phyloP scores from a whole-genome alignment of 2,329 filamentous ascomycete genomes.

The Clonostachys chloroleuca region DNA sequence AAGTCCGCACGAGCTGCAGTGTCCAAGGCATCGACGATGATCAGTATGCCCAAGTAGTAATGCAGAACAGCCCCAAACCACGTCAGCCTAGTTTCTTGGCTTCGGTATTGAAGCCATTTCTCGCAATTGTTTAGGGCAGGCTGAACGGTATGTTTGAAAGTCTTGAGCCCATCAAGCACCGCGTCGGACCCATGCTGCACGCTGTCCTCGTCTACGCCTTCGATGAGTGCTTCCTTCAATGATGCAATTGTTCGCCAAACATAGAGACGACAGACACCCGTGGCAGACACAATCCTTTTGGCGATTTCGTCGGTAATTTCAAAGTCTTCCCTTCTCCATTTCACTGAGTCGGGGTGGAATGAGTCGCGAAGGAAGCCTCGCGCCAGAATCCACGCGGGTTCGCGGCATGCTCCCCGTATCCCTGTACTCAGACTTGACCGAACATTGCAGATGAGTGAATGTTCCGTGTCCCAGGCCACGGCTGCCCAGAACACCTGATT shows the following conservation, averaged over 20 bases:
- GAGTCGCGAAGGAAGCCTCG: conserved; percentile 3
- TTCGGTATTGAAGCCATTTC: conserved; percentile 3
- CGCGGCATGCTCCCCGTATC: conserved; percentile 7
- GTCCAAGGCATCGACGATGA: conserved; percentile 4
- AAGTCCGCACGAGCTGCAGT: background rate
- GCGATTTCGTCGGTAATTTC: conserved; percentile 2
- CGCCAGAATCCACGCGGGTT: conserved; percentile 6
- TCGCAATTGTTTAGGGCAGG: conserved; percentile 5
- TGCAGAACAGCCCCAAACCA: conserved; percentile 6
- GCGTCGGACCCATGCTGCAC: conserved; percentile 5
- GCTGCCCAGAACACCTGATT: conserved; percentile 7
- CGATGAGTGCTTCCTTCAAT: conserved; percentile 8
- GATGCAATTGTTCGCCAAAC: conserved; percentile 7
- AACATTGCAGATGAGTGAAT: conserved; percentile 5
- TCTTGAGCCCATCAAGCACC: background rate
- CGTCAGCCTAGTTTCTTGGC: conserved; percentile 1
- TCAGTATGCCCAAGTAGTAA: conserved; percentile 5
- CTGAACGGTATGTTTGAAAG: conserved; percentile 1
- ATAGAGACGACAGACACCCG: conserved; percentile 4
- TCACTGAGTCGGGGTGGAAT: conserved; percentile 1
- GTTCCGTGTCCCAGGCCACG: conserved; percentile 7
- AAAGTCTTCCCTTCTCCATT: background rate
- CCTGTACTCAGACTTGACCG: conserved; percentile 6
- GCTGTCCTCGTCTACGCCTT: conserved; percentile 6
- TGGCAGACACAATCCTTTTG: conserved; percentile 1